Evolutionary conservation across 2,329 filamentous ascomycete species (phyloP).

Genomic region (Aspergillus quadrilineatus): DNA sequence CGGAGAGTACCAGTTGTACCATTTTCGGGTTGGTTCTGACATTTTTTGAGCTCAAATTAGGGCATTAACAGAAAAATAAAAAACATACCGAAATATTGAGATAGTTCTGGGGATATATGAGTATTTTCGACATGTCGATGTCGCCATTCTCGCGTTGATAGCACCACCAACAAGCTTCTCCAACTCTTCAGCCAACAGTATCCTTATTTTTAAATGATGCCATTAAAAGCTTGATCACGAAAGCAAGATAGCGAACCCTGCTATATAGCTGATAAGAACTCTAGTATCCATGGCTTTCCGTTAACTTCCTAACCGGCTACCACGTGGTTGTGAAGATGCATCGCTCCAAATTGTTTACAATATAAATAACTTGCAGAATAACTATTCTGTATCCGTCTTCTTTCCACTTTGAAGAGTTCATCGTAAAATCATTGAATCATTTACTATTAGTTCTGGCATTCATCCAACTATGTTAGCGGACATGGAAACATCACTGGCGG

Average conservation of each 20-base stretch:
- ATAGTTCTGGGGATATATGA: not conserved
- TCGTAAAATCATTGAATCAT: too few relatives aligned
- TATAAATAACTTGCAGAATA: too few relatives aligned
- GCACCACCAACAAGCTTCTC: not conserved
- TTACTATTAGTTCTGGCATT: too few relatives aligned
- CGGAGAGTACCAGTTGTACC: constrained; percentile 2
- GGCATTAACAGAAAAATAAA: not conserved
- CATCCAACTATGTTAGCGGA: too few relatives aligned
- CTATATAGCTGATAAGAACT: too few relatives aligned
- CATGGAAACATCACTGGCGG: too few relatives aligned
- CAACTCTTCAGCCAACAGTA: not conserved
- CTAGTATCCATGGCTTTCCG: not conserved
- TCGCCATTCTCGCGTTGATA: constrained; percentile 4
- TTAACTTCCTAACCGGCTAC: not conserved
- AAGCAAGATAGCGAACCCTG: not conserved
- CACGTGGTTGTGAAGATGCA: too few relatives aligned
- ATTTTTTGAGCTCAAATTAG: not conserved
- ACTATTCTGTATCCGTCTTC: too few relatives aligned
- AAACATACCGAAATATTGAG: not conserved
- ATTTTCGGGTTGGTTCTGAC: not conserved
- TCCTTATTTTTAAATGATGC: not conserved
- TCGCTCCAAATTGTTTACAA: too few relatives aligned
- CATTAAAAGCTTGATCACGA: not conserved
- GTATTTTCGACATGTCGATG: not conserved
- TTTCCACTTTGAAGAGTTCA: too few relatives aligned